phyloP scores from a whole-genome alignment of 2,329 filamentous ascomycete genomes.

The Fusarium chaquense region DNA sequence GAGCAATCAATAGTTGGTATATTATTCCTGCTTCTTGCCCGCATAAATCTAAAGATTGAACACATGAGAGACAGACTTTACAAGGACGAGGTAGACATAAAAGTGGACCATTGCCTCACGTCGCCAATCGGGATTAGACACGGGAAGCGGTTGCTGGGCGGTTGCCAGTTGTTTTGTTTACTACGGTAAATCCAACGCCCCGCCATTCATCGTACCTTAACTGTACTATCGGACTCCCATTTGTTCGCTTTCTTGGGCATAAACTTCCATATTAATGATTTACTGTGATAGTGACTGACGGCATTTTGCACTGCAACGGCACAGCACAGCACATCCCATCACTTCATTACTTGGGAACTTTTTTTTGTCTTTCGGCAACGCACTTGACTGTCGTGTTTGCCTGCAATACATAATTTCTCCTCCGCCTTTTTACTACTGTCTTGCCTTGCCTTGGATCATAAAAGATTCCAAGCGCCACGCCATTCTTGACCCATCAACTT shows the following conservation, averaged over 20 bases:
- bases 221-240: constrained; percentile 26
- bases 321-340: background rate
- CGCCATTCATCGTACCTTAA: constrained; percentile 33
- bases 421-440: constrained; percentile 11
- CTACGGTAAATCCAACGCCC: constrained; percentile 44
- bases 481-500: constrained; percentile 27
- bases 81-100: constrained; percentile 39
- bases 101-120: constrained; percentile 20
- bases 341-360: constrained; percentile 10
- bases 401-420: constrained; percentile 13
- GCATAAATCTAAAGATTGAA: constrained; percentile 23
- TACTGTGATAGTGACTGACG: constrained; percentile 44
- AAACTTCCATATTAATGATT: constrained; percentile 31
- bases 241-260: constrained; percentile 36
- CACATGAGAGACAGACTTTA: constrained; percentile 26
- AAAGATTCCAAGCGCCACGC: constrained; percentile 34
- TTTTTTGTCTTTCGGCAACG: constrained; percentile 28
- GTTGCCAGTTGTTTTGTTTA: constrained; percentile 54
- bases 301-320: constrained; percentile 24
- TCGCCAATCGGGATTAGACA: constrained; percentile 44
- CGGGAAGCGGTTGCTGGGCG: constrained; percentile 49
- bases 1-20: constrained; percentile 21
- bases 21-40: constrained; percentile 8
- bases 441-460: constrained; percentile 47
- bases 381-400: constrained; percentile 28